Percentiles rank a stretch among this genome's conserved stretches.
Evolutionary conservation across 257 asterid species (phyloP).

Genomic region (Plantago ovata): DNA sequence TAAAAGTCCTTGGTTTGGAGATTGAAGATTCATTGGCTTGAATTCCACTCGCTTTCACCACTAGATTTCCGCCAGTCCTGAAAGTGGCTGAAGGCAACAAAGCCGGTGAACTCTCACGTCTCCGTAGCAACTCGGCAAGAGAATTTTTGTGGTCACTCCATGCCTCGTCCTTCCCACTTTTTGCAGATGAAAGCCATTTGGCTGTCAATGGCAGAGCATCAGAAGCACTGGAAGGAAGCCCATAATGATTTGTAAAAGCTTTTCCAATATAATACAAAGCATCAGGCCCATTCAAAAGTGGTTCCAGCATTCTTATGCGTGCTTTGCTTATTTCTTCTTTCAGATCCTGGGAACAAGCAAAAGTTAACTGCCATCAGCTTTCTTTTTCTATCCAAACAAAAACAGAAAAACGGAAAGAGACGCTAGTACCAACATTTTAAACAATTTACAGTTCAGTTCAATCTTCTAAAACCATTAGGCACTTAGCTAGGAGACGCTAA

Average conservation of each 20-base stretch:
- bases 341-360: constrained; percentile 32
- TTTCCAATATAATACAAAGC: constrained; percentile 47
- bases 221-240: constrained; percentile 44
- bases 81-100: constrained; percentile 43
- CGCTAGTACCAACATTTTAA: too few species aligned
- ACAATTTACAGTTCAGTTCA: too few species aligned
- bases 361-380: background rate
- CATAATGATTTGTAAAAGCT: constrained; percentile 43
- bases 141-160: constrained; percentile 44
- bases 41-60: constrained; percentile 24
- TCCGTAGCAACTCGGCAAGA: constrained; percentile 24
- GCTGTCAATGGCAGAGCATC: constrained; percentile 41
- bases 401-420: too few species aligned
- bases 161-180: constrained; percentile 38
- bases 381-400: too few species aligned
- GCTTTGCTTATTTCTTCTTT: constrained; percentile 58
- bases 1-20: constrained; percentile 19
- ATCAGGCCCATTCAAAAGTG: constrained; percentile 53
- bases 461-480: too few species aligned
- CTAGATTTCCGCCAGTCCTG: constrained; percentile 47
- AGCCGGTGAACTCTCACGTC: constrained; percentile 23
- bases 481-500: too few species aligned
- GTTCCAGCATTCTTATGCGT: constrained; percentile 53
- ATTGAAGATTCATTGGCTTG: constrained; percentile 22
- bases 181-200: constrained; percentile 43